Base-by-base conservation (phyloP, 148 eudicot genomes). In the Limonium bicolor region DNA sequence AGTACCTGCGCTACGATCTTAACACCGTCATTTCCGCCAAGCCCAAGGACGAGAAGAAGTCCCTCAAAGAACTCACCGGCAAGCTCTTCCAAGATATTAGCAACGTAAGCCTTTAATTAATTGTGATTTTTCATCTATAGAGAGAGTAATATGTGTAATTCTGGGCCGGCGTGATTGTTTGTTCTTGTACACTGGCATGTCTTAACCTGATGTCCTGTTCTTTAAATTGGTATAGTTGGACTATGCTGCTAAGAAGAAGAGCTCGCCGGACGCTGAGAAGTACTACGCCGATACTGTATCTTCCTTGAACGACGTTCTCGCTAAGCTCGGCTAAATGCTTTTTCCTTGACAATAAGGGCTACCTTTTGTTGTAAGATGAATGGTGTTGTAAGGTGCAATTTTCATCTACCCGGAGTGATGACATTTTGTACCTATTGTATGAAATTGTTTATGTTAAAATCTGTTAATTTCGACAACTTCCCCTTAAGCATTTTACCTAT, bases 161-260 rank as follows among this genome's bases (percentile, higher is more conserved):
- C n/a, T n/a, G n/a, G n/a, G n/a, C 3, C 5, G 18, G 5, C n/a
- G 11, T 23, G 11, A 19, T 15, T 29, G n/a, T 26, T 19, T 22
- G 17, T 10, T 20, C 20, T 27, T 42, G 3, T 44, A n/a, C n/a
- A n/a, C n/a, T n/a, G n/a, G n/a, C n/a, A n/a, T n/a, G n/a, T n/a
- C n/a, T n/a, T n/a, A n/a, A n/a, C n/a, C n/a, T n/a, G n/a, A n/a
- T n/a, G n/a, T n/a, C n/a, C n/a, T n/a, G 48, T 31, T 11, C 10
- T 4, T 20, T 2, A 16, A n/a, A 20, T 36, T 28, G 12, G 36
- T 49, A 29, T 74, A 87, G 96, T 46, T 88, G 81, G 97, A 88
- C 56, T 34, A 88, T 54, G 97, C 97, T 3, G 97, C 95, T 46
- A 88, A 79, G 73, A 84, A 38, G 33, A 88, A 88, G 77, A 84